Evolutionary conservation across 1,284 basidiomycete species (phyloP), one percentile per base, ranked within the genome.

Genomic region (Chiua sp.): DNA sequence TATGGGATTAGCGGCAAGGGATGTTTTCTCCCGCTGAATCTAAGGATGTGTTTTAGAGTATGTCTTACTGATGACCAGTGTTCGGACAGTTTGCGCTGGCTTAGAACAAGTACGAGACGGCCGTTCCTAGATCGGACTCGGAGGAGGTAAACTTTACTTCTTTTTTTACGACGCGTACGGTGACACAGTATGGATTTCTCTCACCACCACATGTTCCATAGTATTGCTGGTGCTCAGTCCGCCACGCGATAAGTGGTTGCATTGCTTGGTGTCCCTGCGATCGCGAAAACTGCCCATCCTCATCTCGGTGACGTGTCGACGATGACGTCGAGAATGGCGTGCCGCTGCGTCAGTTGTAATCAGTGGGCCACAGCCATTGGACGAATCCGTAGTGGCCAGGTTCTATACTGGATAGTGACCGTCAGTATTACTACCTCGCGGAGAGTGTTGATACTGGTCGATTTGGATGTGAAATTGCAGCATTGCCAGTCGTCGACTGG

Each of bases 391-490:
- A 28, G 81, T n/a, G n/a, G n/a, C n/a, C n/a, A n/a, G n/a, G n/a
- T n/a, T n/a, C n/a, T n/a, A n/a, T n/a, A n/a, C n/a, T n/a, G n/a
- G n/a, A n/a, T n/a, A n/a, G n/a, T n/a, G n/a, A n/a, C n/a, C n/a
- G n/a, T n/a, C n/a, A n/a, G n/a, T n/a, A n/a, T n/a, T n/a, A n/a
- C n/a, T n/a, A n/a, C n/a, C n/a, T n/a, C n/a, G n/a, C n/a, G n/a
- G n/a, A n/a, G n/a, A n/a, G n/a, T n/a, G n/a, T 89, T 51, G 85
- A 82, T 91, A 13, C 87, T 90, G 2, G 76, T 89, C 42, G 75
- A 95, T 93, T 33, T 89, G 87, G 88, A 12, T 77, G 79, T 33
- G 33, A n/a, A n/a, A n/a, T n/a, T n/a, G n/a, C n/a, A n/a, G n/a
- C n/a, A n/a, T n/a, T n/a, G n/a, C n/a, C n/a, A n/a, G n/a, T n/a